phyloP scores from a whole-genome alignment of 2,329 filamentous ascomycete species.

The Tolypocladium nubicola region DNA sequence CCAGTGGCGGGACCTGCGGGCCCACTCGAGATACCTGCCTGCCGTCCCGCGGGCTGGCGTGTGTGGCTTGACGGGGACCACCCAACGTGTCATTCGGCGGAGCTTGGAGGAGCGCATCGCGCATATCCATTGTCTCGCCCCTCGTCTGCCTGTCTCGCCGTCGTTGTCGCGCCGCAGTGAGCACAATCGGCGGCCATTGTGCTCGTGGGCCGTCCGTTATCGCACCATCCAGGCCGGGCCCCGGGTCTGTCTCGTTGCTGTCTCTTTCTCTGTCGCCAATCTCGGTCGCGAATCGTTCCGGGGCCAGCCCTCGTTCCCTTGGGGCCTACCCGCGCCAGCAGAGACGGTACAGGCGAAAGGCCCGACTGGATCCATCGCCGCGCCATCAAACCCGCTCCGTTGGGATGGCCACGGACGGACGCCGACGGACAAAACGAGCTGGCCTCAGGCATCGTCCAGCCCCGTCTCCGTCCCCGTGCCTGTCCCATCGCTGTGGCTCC shows the following conservation, averaged over 20 bases:
- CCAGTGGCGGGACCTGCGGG: not conserved
- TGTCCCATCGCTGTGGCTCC: not conserved
- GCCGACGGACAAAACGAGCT: not conserved
- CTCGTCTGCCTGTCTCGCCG: not conserved
- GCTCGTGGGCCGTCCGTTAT: too few species aligned
- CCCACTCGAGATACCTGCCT: not conserved
- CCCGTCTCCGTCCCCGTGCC: not conserved
- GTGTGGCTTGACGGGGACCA: not conserved
- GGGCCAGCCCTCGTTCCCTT: too few species aligned
- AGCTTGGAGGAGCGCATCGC: not conserved
- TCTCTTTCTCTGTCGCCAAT: not conserved
- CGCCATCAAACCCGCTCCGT: not conserved
- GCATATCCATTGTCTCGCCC: not conserved
- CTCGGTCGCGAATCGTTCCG: too few species aligned
- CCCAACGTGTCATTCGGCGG: not conserved
- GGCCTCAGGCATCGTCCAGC: not conserved
- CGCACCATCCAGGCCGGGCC: not conserved
- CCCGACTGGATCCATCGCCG: not conserved
- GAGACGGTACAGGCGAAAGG: not conserved
- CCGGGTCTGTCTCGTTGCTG: not conserved
- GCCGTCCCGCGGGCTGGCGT: not conserved
- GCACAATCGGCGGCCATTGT: not conserved
- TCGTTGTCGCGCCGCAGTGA: not conserved
- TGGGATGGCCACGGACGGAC: not conserved
- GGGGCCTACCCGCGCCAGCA: not conserved